Evolutionary conservation across 1,284 basidiomycete species (phyloP), one percentile per base, ranked within the genome.

Genomic region (Mycosarcoma mackinlayi): DNA sequence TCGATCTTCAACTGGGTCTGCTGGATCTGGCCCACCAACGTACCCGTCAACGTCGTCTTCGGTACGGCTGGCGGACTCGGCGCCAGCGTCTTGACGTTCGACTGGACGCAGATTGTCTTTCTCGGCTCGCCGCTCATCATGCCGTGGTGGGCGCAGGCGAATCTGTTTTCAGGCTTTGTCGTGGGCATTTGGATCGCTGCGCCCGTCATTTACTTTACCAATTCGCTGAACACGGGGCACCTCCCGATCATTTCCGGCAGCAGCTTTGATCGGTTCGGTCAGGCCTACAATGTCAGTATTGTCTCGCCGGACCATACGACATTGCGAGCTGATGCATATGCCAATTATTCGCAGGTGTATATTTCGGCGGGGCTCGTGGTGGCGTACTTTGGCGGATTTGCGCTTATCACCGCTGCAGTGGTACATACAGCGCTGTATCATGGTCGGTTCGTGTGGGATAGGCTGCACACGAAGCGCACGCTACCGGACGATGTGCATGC

Each of bases 401-500:
- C 90, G 8, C 81, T 88, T 8, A 88, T 92, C 78, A 86, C 90
- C 1, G 86, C 91, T 4, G 86, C 91, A 16, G 82, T 92, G 35
- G 89, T 92, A 3, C 92, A 94, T 82, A 71, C 70, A 6, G 47
- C 46, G 10, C 49, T 80, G 27, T 77, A 70, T 51, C 71, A 77
- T 25, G 76, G 78, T 31, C 57, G 51, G n/a, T 58, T 66, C 5
- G 89, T 90, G 4, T 87, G 89, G 85, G 92, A 91, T 75, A 90
- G 94, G 59, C 78, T 85, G 40, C 88, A 88, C 58, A 88, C 90
- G 60, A 88, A 90, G 85, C 86, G 52, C 14, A 87, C 37, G 87
- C 88, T 92, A 70, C 89, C 92, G 78, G 88, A 88, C 53, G 93
- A 95, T 79, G 85, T 94, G 35, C 93, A 95, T 83, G 87, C 89